Conservation (phyloP, 306 rosid species). For the Malus orientalis region DNA sequence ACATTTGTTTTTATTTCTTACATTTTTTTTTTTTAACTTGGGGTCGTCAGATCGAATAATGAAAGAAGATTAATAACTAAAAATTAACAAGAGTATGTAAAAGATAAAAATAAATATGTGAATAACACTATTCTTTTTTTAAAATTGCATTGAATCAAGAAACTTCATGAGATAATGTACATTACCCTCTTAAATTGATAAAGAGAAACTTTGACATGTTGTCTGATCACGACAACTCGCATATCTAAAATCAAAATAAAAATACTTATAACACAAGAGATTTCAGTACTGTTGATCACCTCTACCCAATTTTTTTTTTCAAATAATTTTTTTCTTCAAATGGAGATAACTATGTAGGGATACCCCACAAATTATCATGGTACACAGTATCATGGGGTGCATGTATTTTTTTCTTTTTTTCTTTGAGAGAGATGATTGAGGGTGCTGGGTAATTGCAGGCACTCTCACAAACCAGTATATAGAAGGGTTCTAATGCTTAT, state of each 20-base stretch:
- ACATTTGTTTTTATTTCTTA: too few relatives aligned
- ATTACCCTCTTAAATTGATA: background rate
- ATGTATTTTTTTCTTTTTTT: background rate
- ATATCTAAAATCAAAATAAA: too few relatives aligned
- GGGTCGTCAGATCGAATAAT: too few relatives aligned
- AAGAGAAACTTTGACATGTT: background rate
- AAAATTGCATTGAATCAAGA: slow-evolving; percentile 32
- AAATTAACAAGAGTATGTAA: too few relatives aligned
- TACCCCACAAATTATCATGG: slow-evolving; percentile 33
- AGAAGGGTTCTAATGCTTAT: background rate
- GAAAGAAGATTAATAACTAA: too few relatives aligned
- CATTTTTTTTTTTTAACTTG: too few relatives aligned
- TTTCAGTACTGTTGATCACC: too few relatives aligned
- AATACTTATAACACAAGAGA: background rate
- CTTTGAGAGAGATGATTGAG: too few relatives aligned
- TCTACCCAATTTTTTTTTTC: too few relatives aligned
- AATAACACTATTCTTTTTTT: background rate
- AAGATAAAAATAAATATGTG: too few relatives aligned
- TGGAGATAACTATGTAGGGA: background rate
- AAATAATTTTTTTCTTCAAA: too few relatives aligned
- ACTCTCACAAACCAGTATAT: background rate
- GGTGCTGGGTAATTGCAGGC: background rate
- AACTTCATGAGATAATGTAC: background rate
- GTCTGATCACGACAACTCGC: too few relatives aligned
- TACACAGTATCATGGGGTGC: slow-evolving; percentile 24